Conservation (phyloP, 1,284 basidiomycete species). For the Anthracocystis setariae region DNA sequence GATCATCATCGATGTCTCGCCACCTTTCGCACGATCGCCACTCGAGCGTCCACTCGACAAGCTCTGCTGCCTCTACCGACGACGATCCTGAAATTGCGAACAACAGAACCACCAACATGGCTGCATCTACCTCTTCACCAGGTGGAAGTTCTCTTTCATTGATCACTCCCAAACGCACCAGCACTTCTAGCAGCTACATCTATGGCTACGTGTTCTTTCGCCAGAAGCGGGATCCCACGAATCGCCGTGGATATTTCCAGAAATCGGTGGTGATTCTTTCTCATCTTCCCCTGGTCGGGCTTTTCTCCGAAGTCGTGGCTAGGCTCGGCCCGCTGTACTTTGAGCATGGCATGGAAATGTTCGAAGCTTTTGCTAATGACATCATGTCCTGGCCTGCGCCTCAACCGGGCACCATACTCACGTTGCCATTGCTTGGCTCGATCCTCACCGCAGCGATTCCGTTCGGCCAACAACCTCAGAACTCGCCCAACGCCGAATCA, state of each 20-base stretch:
- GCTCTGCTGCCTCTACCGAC: constrained; percentile 29
- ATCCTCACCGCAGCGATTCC: constrained; percentile 56
- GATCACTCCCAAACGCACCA: constrained; percentile 25
- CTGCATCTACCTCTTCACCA: constrained; percentile 7
- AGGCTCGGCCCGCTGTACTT: constrained; percentile 73
- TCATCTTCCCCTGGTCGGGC: constrained; percentile 81
- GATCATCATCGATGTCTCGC: constrained; percentile 28
- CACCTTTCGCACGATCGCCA: constrained; percentile 41
- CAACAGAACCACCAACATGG: background rate
- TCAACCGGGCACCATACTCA: constrained; percentile 53
- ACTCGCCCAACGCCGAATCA: constrained; percentile 43
- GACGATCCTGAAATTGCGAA: constrained; percentile 13
- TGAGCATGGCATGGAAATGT: constrained; percentile 61
- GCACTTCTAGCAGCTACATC: constrained; percentile 62
- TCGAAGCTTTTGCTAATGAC: constrained; percentile 60
- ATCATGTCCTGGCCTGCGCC: constrained; percentile 59
- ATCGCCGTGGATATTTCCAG: constrained; percentile 68
- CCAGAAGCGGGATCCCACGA: constrained; percentile 60
- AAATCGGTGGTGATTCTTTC: constrained; percentile 87
- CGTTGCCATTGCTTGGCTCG: constrained; percentile 54
- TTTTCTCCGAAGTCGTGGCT: constrained; percentile 78
- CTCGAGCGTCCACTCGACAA: constrained; percentile 34
- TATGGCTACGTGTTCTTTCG: constrained; percentile 67
- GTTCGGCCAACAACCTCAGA: constrained; percentile 59
- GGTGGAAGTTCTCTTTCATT: constrained; percentile 10